Conservation (phyloP, 257 asterid genomes). For the Rauvolfia tetraphylla region DNA sequence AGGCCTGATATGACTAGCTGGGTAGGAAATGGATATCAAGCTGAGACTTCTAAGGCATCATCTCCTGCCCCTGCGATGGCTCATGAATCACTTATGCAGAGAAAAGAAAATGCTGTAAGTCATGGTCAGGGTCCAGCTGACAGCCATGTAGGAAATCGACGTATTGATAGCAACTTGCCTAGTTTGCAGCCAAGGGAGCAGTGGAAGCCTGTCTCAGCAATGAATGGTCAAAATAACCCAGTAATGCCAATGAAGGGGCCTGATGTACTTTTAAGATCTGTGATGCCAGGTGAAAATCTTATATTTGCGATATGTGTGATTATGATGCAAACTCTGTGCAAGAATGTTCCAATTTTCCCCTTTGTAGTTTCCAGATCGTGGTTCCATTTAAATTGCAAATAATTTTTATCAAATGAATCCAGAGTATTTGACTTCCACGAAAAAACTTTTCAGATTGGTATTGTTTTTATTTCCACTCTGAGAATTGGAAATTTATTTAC, state of each 20-base stretch:
- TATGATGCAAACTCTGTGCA: neutral
- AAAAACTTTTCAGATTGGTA: constrained; percentile 2
- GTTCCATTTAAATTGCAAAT: neutral
- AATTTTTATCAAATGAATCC: neutral
- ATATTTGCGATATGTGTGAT: neutral
- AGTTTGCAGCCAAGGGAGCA: constrained; percentile 55
- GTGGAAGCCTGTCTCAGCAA: constrained; percentile 71
- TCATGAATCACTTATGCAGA: constrained; percentile 42
- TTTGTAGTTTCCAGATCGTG: constrained; percentile 4
- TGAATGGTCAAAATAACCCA: constrained; percentile 47
- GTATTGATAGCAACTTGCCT: constrained; percentile 44
- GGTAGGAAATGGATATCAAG: constrained; percentile 45
- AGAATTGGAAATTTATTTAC: constrained; percentile 12
- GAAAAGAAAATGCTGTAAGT: constrained; percentile 44
- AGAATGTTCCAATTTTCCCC: neutral
- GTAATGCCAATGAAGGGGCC: constrained; percentile 45
- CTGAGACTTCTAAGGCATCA: constrained; percentile 38
- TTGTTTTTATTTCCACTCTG: neutral
- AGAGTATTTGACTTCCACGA: neutral
- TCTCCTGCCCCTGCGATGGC: constrained; percentile 35
- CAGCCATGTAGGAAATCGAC: constrained; percentile 38
- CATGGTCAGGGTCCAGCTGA: constrained; percentile 45
- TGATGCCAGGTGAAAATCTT: constrained; percentile 33
- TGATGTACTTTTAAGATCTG: constrained; percentile 35
- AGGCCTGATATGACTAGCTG: constrained; percentile 44